Evolutionary conservation across 176 grass and related monocot species (phyloP), one percentile per base, ranked within the genome.

Genomic region (Melocanna baccifera): DNA sequence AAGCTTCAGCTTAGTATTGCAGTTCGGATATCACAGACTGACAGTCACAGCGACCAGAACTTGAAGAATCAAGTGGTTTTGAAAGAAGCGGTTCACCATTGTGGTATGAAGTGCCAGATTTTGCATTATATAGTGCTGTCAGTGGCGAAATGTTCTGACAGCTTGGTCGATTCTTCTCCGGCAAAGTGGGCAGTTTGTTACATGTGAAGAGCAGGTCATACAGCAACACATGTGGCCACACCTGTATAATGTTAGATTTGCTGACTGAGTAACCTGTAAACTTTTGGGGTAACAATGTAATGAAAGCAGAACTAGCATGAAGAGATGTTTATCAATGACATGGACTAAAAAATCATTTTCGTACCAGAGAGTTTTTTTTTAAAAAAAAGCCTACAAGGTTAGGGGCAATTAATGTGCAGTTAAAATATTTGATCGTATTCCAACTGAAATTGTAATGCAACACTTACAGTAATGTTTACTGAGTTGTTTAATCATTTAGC

Each of bases 171-270:
- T 99, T 92, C 88, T 87, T 89, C 91, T 92, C 20, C 96, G 90
- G 78, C 96, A 99, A 47, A 99, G 91, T 15, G 96, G 96, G 71
- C 96, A 99, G 78, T 82, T 91, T 16, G 91, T 81, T 23, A 99
- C 79, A 22, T 96, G 93, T 4, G 93, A 94, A 36, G 93, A 94
- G 75, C 96, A 99, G 15, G 88, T 19, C 71, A 82, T 89, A 89
- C 96, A 99, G 58, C 96, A 96, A 73, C 96, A 99, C 96, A 99
- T 99, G 81, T 99, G 96, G n/a, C 96, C 96, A 3, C 96, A 99
- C 81, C 96, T 99, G 91, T 12, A 86, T 78, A 64, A 67, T 19
- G 62, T 74, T 74, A 23, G 34, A 28, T 83, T 58, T 76, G 22
- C 19, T 28, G 9, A 56, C 28, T 45, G 47, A 50, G 47, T 50